Conservation (phyloP, 2,329 filamentous ascomycete species). For the Beauveria caledonica region DNA sequence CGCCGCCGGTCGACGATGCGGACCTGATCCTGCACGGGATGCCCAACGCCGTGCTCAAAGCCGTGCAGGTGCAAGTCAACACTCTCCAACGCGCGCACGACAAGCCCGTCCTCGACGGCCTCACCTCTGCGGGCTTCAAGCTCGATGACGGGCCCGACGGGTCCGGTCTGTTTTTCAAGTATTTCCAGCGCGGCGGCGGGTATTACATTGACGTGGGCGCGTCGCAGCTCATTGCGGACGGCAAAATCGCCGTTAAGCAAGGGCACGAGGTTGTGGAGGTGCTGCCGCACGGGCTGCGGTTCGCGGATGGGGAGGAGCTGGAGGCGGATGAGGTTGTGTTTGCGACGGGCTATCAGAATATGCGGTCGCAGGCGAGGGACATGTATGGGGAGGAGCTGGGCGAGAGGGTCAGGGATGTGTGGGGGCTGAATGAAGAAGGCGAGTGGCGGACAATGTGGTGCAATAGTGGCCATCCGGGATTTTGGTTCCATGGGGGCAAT, state of each 20-base stretch:
- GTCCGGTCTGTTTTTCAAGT: slow-evolving; percentile 47
- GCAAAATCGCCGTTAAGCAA: slow-evolving; percentile 55
- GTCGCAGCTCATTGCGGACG: slow-evolving; percentile 52
- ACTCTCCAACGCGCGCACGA: slow-evolving; percentile 27
- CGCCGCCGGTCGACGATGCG: slow-evolving; percentile 56
- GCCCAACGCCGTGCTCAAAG: slow-evolving; percentile 53
- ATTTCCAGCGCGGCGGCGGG: slow-evolving; percentile 56
- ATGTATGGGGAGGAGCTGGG: slow-evolving; percentile 56
- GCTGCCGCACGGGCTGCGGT: slow-evolving; percentile 33
- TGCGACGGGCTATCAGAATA: slow-evolving; percentile 60
- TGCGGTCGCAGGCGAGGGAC: slow-evolving; percentile 52
- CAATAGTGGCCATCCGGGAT: slow-evolving; percentile 51
- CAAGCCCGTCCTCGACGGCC: slow-evolving; percentile 30
- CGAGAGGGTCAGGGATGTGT: slow-evolving; percentile 49
- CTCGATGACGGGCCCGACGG: slow-evolving; percentile 45
- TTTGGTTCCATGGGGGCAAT: slow-evolving; percentile 61
- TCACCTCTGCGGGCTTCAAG: slow-evolving; percentile 49
- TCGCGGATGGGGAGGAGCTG: slow-evolving; percentile 47
- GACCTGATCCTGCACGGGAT: slow-evolving; percentile 53
- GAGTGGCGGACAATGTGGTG: slow-evolving; percentile 52
- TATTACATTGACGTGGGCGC: slow-evolving; percentile 66
- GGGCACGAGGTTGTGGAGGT: slow-evolving; percentile 47
- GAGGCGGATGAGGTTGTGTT: slow-evolving; percentile 56
- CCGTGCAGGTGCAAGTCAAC: slow-evolving; percentile 40
- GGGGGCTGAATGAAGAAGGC: slow-evolving; percentile 51